phyloP scores from a whole-genome alignment of 768 basidiomycete species.

The Mycena rebaudengoi region DNA sequence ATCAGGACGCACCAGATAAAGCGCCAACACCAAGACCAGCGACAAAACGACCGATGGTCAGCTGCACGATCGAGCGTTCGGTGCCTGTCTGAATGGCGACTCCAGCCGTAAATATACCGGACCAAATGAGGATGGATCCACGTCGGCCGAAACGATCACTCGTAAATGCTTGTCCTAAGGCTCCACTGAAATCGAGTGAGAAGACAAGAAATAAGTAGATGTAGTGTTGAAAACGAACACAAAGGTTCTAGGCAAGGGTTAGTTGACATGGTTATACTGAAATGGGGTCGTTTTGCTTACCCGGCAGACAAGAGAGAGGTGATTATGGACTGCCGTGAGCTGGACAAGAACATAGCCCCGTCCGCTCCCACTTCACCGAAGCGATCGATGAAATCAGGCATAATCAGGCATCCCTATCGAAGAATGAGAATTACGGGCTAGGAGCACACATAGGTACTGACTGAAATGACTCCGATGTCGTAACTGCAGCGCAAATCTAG shows the following conservation, averaged over 20 bases:
- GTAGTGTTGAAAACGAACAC: constrained; percentile 45
- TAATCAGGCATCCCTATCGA: constrained; percentile 77
- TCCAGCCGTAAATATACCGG: constrained; percentile 74
- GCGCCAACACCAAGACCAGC: constrained; percentile 84
- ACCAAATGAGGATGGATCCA: constrained; percentile 81
- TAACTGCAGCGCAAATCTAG: constrained; percentile 32
- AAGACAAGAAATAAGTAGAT: constrained; percentile 14
- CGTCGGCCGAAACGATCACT: constrained; percentile 76
- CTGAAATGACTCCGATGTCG: constrained; percentile 81
- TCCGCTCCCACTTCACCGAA: constrained; percentile 64
- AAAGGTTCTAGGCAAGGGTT: constrained; percentile 50
- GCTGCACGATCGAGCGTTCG: constrained; percentile 63
- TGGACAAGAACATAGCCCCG: constrained; percentile 61
- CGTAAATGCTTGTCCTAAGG: constrained; percentile 76
- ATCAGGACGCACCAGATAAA: constrained; percentile 60
- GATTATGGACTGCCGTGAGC: constrained; percentile 77
- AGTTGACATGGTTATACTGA: background rate
- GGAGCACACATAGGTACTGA: constrained; percentile 35
- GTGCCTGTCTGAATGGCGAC: constrained; percentile 77
- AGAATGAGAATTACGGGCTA: background rate
- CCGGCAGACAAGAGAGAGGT: constrained; percentile 82
- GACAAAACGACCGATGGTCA: constrained; percentile 77
- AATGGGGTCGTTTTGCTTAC: constrained; percentile 42
- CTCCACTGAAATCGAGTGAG: constrained; percentile 50
- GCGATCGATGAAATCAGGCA: constrained; percentile 77